Evolutionary conservation across 805 yeast species (phyloP).

Genomic region (Soucietia sequanensis): DNA sequence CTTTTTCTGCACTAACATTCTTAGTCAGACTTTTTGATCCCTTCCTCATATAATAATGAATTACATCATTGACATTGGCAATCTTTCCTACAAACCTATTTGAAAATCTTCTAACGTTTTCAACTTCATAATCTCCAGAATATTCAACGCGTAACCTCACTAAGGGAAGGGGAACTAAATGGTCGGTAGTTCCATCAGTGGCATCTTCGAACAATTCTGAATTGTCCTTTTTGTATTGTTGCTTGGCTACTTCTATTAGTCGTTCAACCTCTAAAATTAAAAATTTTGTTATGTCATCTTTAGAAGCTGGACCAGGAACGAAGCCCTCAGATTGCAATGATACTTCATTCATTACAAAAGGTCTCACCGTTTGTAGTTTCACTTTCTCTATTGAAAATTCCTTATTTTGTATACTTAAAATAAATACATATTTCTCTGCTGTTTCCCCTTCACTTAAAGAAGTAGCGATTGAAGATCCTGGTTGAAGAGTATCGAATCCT

Average conservation of each 20-base stretch:
- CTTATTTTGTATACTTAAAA: constrained; percentile 61
- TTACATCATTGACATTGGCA: constrained; percentile 87
- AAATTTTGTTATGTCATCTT: constrained; percentile 57
- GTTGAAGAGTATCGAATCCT: constrained; percentile 79
- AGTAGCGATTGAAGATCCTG: constrained; percentile 94
- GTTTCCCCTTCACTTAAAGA: constrained; percentile 85
- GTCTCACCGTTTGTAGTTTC: constrained; percentile 69
- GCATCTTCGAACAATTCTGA: constrained; percentile 26
- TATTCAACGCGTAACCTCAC: constrained; percentile 84
- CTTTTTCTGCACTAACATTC: constrained; percentile 9
- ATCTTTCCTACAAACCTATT: constrained; percentile 86
- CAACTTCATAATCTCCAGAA: constrained; percentile 87
- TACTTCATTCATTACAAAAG: constrained; percentile 74
- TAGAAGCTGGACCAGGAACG: constrained; percentile 59
- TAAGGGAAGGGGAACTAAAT: constrained; percentile 67
- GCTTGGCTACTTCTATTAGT: constrained; percentile 59
- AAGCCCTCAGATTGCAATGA: constrained; percentile 52
- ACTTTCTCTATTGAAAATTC: constrained; percentile 59
- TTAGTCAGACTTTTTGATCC: constrained; percentile 16
- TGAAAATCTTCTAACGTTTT: constrained; percentile 85
- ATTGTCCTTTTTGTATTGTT: constrained; percentile 42
- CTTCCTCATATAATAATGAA: constrained; percentile 62
- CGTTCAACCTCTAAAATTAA: constrained; percentile 63
- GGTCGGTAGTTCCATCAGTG: constrained; percentile 4
- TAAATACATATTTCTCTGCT: constrained; percentile 67